Base-by-base conservation (phyloP, 2,329 filamentous ascomycete species). In the Dothideomycetidae sp. region DNA sequence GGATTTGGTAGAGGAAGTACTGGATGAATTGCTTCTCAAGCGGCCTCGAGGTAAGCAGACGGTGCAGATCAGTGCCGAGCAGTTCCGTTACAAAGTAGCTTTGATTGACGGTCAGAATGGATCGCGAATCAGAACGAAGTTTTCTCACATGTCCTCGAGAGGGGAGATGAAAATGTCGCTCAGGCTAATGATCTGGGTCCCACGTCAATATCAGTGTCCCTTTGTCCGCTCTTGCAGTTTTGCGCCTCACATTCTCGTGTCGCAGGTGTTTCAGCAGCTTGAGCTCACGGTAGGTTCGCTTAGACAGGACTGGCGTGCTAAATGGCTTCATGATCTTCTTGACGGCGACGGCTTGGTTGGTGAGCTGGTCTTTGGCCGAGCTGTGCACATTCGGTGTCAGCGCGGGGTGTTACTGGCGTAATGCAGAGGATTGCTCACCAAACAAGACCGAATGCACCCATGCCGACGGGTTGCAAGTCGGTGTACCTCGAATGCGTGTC, bases 311-410 rank as follows among this genome's bases (percentile, higher is more conserved):
- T 1, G 90, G 86, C n/a, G 90, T 98, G 70, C 86, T 94, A 65
- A 98, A 98, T 7, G 90, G 90, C 70, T 96, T 98, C 88, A 98
- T 96, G 57, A 98, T 98, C 75, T 98, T 98, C 74, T 98, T 98
- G 58, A 98, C 86, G 42, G 90, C 90, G 44, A 98, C 90, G 62
- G 86, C 85, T 62, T 94, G 86, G 59, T 75, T 82, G 43, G 90
- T 96, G 62, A 98, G 84, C 67, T 96, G 86, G 61, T 98, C 90
- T 64, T 85, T 88, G 41, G 90, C 90, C 47, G 90, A 96, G 64
- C 88, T 96, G 58, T 50, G 45, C 28, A 37, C 29, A 30, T 30
- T 11, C n/a, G 21, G 34, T 36, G 31, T 36, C 29, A 26, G 9
- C 3, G 11, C 11, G 14, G 19, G 13, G 13, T 26, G 29, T 16